A percentile compares a stretch with the other conserved stretches of the same genome.
Conservation (phyloP, 2,329 filamentous ascomycete species). For the Beauveria sp. region DNA sequence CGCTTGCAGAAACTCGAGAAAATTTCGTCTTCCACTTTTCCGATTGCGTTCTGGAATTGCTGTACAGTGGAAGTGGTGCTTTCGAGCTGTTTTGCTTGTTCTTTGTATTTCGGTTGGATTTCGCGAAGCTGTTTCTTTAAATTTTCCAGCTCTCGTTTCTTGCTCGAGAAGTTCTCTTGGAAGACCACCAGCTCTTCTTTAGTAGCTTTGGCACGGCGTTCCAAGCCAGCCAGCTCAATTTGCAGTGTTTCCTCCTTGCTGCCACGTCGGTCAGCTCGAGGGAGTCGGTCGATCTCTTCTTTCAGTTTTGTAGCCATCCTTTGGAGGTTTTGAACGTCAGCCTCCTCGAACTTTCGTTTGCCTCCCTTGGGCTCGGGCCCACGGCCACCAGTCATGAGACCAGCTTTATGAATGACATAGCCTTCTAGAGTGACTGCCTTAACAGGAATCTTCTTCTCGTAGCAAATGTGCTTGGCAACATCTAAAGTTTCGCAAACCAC, state of each 20-base stretch:
- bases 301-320: constrained; percentile 67
- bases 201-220: constrained; percentile 64
- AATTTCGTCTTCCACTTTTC: constrained; percentile 78
- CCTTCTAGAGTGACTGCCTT: constrained; percentile 94
- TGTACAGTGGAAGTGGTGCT: constrained; percentile 42
- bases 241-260: constrained; percentile 74
- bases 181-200: constrained; percentile 71
- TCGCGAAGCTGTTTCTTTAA: constrained; percentile 66
- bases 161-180: constrained; percentile 76
- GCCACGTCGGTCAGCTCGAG: constrained; percentile 67
- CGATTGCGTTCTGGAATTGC: constrained; percentile 55
- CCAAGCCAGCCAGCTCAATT: constrained; percentile 70
- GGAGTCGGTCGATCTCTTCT: constrained; percentile 71
- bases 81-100: constrained; percentile 63
- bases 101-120: constrained; percentile 67
- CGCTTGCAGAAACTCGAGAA: constrained; percentile 80
- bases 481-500: constrained; percentile 86
- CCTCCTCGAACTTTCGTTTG: constrained; percentile 80
- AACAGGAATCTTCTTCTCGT: constrained; percentile 74
- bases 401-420: constrained; percentile 94
- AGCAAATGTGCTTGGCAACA: constrained; percentile 84
- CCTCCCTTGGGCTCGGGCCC: constrained; percentile 66
- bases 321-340: constrained; percentile 78
- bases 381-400: constrained; percentile 92
- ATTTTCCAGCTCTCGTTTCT: constrained; percentile 72